A percentile compares a stretch with the other conserved stretches of the same genome.
Evolutionary conservation across 2,329 filamentous ascomycete species (phyloP).

Genomic region (Xylariaceae sp.): DNA sequence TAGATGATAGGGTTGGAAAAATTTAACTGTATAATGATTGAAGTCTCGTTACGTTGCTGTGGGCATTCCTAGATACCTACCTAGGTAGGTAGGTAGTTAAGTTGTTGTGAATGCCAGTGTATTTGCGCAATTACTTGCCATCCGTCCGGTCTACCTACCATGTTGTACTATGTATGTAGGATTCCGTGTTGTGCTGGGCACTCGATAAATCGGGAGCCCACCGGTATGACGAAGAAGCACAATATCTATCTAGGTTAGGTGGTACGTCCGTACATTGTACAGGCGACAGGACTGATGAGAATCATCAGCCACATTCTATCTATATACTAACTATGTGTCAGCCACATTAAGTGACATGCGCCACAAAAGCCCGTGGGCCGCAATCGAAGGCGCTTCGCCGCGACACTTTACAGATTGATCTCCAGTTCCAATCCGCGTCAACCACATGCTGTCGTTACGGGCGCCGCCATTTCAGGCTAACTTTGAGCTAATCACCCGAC

Average conservation of each 20-base stretch:
- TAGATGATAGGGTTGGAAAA: constrained; percentile 26
- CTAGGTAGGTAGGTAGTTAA: no score
- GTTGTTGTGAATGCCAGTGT: no score
- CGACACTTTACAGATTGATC: background rate
- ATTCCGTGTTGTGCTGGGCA: no score
- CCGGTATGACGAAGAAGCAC: no score
- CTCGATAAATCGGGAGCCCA: no score
- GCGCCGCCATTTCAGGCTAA: constrained; percentile 2
- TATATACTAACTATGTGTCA: background rate
- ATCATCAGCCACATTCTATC: constrained; percentile 3
- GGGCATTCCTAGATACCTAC: constrained; percentile 3
- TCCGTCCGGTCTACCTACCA: no score
- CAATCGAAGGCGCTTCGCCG: background rate
- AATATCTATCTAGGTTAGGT: no score
- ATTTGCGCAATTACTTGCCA: no score
- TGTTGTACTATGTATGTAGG: no score
- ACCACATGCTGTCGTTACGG: constrained; percentile 3
- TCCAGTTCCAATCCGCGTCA: constrained; percentile 12
- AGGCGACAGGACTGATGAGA: no score
- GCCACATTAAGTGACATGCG: constrained; percentile 9
- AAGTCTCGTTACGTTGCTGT: constrained; percentile 12
- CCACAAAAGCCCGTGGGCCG: constrained; percentile 8
- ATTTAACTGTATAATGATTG: constrained; percentile 25
- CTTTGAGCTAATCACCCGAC: background rate
- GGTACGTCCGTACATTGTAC: no score